These are phyloP conservation scores for Arthrobotrys sphaeroides DNA, from an alignment of 2,329 filamentous ascomycete species.

Conservation along the genomic window DNA sequence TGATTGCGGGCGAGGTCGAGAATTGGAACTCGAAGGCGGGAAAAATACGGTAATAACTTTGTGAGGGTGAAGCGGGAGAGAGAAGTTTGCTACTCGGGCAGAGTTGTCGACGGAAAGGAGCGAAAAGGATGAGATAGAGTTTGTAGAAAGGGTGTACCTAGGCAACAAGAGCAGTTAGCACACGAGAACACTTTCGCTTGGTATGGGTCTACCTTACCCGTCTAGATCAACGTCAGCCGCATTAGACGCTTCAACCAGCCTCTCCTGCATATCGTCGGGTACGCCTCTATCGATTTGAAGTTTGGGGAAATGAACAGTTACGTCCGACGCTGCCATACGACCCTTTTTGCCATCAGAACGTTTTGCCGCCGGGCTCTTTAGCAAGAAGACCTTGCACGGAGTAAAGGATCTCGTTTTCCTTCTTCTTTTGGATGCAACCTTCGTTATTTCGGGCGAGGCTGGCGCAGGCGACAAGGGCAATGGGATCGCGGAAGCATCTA, in stretches of 20 bases:
- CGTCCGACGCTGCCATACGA: constrained; percentile 45
- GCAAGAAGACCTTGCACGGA: constrained; percentile 46
- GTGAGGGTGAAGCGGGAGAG: constrained; percentile 44
- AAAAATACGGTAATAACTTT: constrained; percentile 52
- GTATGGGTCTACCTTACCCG: constrained; percentile 24
- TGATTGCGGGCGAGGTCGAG: constrained; percentile 46
- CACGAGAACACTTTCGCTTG: not conserved
- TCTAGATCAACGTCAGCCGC: constrained; percentile 46
- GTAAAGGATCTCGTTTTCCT: constrained; percentile 42
- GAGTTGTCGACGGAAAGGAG: constrained; percentile 36
- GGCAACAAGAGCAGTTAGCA: not conserved
- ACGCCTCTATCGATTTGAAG: constrained; percentile 48
- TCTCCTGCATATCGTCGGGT: constrained; percentile 49
- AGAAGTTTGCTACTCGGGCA: constrained; percentile 41
- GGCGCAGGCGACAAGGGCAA: constrained; percentile 33
- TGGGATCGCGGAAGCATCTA: constrained; percentile 27
- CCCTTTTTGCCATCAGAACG: constrained; percentile 47
- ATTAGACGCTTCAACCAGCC: constrained; percentile 46
- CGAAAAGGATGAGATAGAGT: constrained; percentile 50
- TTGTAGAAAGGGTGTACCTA: constrained; percentile 40
- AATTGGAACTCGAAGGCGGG: constrained; percentile 29
- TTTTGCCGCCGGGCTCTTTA: constrained; percentile 34
- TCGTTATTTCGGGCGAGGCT: constrained; percentile 46
- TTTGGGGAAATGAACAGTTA: constrained; percentile 47
- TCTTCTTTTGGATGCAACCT: constrained; percentile 31